These are phyloP conservation scores for Cercospora janseana DNA, from an alignment of 2,329 filamentous ascomycete species.

Conservation along the genomic window DNA sequence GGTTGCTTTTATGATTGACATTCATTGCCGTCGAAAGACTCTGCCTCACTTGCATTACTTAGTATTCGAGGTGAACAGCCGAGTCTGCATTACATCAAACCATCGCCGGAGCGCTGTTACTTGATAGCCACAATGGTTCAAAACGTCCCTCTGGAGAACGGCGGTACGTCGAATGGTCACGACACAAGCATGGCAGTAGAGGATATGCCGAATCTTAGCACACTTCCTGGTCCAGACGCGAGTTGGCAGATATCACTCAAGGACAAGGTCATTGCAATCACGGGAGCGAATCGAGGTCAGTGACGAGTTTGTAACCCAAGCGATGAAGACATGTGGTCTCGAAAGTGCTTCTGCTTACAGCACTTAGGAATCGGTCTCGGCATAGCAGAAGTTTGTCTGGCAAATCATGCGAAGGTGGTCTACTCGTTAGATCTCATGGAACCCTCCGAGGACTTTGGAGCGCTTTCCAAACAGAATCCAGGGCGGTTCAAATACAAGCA, in stretches of 20 bases:
- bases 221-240: conserved; percentile 45
- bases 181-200: conserved; percentile 20
- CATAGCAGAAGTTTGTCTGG: conserved; percentile 36
- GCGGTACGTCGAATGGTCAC: conserved; percentile 23
- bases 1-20: no score
- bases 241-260: conserved; percentile 48
- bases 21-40: no score
- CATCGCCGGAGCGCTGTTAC: not conserved
- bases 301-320: not conserved
- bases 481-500: conserved; percentile 34
- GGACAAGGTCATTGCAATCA: conserved; percentile 45
- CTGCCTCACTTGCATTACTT: no score
- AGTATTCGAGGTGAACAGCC: no score
- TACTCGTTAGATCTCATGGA: conserved; percentile 36
- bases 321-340: no score
- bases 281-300: conserved; percentile 34
- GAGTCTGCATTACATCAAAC: no score
- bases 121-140: conserved; percentile 29
- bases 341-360: not conserved
- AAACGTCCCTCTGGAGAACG: conserved; percentile 27
- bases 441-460: conserved; percentile 33
- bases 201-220: conserved; percentile 39
- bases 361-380: conserved; percentile 31
- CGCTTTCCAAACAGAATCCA: conserved; percentile 30
- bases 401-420: conserved; percentile 32